These are phyloP conservation scores for Straminergon stramineum DNA, from an alignment of 225 moss, liverwort and hornwort genomes.

Conservation along the genomic window DNA sequence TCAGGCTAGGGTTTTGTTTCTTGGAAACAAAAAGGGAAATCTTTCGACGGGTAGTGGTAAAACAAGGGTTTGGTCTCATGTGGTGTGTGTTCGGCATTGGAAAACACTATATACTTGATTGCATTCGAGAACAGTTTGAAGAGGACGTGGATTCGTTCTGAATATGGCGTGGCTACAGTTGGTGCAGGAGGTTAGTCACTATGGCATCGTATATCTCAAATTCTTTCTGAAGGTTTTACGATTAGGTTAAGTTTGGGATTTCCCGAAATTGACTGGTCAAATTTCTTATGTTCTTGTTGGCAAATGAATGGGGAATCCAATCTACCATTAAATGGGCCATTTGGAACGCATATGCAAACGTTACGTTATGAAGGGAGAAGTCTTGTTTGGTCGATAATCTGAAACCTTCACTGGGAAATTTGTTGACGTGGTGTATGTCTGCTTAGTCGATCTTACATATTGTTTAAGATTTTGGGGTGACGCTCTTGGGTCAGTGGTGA, in stretches of 20 bases:
- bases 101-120: background rate
- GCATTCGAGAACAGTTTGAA: background rate
- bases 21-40: background rate
- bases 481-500: background rate
- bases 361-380: background rate
- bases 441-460: background rate
- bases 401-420: background rate
- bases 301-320: background rate
- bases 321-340: background rate
- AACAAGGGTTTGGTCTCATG: background rate
- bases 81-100: background rate
- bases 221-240: background rate
- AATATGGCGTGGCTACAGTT: constrained; percentile 73
- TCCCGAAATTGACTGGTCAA: background rate
- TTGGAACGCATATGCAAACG: background rate
- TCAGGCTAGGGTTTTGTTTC: background rate
- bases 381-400: background rate
- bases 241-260: background rate
- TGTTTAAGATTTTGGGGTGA: background rate
- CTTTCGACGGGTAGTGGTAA: background rate
- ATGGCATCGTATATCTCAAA: background rate
- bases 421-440: background rate
- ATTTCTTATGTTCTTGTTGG: background rate
- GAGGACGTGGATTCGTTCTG: constrained; percentile 4
- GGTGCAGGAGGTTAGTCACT: constrained; percentile 60